Conservation (phyloP, 2,329 filamentous ascomycete genomes). For the Rhinocladiella similis region DNA sequence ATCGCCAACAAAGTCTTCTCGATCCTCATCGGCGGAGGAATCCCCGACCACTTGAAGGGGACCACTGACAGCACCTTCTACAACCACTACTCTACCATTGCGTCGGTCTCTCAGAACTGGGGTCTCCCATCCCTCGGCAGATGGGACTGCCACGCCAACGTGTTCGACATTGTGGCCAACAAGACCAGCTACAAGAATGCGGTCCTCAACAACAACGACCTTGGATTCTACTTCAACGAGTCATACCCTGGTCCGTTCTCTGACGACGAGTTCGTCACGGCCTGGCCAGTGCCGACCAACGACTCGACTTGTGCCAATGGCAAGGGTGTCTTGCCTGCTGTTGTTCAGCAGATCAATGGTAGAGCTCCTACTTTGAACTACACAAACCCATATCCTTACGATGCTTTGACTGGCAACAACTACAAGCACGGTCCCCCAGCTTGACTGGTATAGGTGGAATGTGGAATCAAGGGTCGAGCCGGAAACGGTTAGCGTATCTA, state of each 20-base stretch:
- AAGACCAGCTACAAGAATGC: constrained; percentile 58
- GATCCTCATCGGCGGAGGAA: constrained; percentile 72
- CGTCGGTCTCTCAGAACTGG: constrained; percentile 71
- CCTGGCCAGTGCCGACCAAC: constrained; percentile 48
- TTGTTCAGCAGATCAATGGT: constrained; percentile 12
- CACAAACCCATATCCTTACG: constrained; percentile 17
- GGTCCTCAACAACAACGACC: constrained; percentile 36
- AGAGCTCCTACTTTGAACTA: constrained; percentile 17
- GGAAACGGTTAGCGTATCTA: not conserved
- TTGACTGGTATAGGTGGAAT: not conserved
- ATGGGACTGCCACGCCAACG: constrained; percentile 71
- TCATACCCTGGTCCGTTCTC: constrained; percentile 44
- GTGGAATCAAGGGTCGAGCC: too few relatives aligned
- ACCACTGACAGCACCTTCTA: constrained; percentile 71
- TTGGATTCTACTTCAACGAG: constrained; percentile 52
- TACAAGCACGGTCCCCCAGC: not conserved
- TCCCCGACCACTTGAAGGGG: constrained; percentile 64
- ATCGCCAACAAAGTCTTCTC: constrained; percentile 68
- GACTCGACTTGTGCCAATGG: constrained; percentile 73
- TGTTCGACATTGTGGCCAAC: constrained; percentile 62
- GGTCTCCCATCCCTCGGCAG: constrained; percentile 67
- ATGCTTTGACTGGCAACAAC: constrained; percentile 11
- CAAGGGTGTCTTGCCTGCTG: constrained; percentile 50
- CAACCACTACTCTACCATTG: constrained; percentile 69
- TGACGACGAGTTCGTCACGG: constrained; percentile 30